phyloP scores from a whole-genome alignment of 2,329 filamentous ascomycete genomes.

The Pochonia chlamydosporia region DNA sequence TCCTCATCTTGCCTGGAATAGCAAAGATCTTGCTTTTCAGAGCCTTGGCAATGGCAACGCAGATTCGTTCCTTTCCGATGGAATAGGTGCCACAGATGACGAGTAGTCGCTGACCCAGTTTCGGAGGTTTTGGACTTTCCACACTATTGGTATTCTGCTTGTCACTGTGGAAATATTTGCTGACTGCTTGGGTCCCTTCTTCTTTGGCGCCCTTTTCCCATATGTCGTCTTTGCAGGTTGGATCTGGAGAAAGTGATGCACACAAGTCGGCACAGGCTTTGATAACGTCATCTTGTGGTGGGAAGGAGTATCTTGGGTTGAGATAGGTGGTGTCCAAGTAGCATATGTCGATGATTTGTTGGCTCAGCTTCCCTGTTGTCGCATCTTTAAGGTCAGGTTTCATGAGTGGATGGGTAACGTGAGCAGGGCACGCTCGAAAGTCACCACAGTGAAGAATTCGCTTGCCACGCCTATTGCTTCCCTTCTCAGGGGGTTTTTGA shows the following conservation, averaged over 20 bases:
- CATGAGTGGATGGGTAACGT: constrained; percentile 76
- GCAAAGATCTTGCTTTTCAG: constrained; percentile 87
- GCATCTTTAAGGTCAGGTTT: constrained; percentile 68
- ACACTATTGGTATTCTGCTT: constrained; percentile 25
- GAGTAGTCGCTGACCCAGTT: constrained; percentile 57
- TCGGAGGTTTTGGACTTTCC: constrained; percentile 11
- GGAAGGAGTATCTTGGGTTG: constrained; percentile 92
- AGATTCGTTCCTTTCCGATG: constrained; percentile 96
- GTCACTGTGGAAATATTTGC: constrained; percentile 44
- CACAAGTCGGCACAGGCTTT: constrained; percentile 83
- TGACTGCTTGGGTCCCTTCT: constrained; percentile 38
- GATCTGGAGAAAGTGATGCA: constrained; percentile 65
- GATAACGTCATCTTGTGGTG: constrained; percentile 82
- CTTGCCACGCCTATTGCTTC: constrained; percentile 56
- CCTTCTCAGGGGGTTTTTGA: constrained; percentile 65
- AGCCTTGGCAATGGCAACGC: constrained; percentile 82
- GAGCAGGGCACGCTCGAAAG: constrained; percentile 82
- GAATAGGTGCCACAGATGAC: constrained; percentile 96
- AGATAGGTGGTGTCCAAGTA: constrained; percentile 97
- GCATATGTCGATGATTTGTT: constrained; percentile 90
- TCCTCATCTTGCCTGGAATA: constrained; percentile 72
- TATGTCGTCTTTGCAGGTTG: constrained; percentile 39
- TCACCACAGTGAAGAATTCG: constrained; percentile 93
- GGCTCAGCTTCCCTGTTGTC: constrained; percentile 62
- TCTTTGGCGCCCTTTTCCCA: constrained; percentile 40